phyloP scores from a whole-genome alignment of 2,329 filamentous ascomycete genomes.

The Aspergillus sp. region DNA sequence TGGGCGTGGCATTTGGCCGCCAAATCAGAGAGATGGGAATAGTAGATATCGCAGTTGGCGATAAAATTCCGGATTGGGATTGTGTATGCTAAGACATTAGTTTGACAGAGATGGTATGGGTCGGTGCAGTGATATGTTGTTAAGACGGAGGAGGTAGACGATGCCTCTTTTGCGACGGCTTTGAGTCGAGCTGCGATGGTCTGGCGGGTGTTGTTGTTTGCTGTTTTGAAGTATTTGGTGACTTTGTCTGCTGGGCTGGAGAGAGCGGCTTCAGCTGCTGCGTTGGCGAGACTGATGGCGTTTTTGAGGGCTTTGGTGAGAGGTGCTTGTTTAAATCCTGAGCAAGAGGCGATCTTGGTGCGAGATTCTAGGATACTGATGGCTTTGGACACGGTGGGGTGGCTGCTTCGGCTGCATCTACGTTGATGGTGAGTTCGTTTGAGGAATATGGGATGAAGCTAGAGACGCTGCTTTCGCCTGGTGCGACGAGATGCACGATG shows the following conservation, averaged over 20 bases:
- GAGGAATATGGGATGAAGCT: conserved; percentile 55
- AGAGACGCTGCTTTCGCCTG: conserved; percentile 48
- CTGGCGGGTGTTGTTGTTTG: conserved; percentile 39
- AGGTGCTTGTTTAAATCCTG: conserved; percentile 40
- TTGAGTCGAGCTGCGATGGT: conserved; percentile 51
- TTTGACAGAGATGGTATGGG: conserved; percentile 47
- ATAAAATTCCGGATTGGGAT: conserved; percentile 51
- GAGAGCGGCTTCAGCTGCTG: conserved; percentile 50
- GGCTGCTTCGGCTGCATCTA: conserved; percentile 54
- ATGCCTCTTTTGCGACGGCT: conserved; percentile 53
- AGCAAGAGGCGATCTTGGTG: conserved; percentile 51
- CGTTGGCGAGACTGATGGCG: conserved; percentile 39
- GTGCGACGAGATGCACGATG: conserved; percentile 51
- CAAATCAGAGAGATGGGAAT: conserved; percentile 44
- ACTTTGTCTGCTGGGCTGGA: conserved; percentile 36
- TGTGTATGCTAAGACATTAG: conserved; percentile 58
- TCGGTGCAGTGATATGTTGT: conserved; percentile 59
- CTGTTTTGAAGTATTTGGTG: conserved; percentile 59
- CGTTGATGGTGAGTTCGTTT: conserved; percentile 53
- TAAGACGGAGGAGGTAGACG: conserved; percentile 42
- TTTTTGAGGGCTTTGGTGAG: conserved; percentile 51
- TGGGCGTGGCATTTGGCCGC: conserved; percentile 55
- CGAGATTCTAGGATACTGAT: conserved; percentile 43
- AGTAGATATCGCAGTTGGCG: conserved; percentile 60
- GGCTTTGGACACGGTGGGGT: conserved; percentile 44